These are phyloP conservation scores for Nakaseomyces uthaithaninus DNA, from an alignment of 1,139 yeast genomes.

Conservation along the genomic window DNA sequence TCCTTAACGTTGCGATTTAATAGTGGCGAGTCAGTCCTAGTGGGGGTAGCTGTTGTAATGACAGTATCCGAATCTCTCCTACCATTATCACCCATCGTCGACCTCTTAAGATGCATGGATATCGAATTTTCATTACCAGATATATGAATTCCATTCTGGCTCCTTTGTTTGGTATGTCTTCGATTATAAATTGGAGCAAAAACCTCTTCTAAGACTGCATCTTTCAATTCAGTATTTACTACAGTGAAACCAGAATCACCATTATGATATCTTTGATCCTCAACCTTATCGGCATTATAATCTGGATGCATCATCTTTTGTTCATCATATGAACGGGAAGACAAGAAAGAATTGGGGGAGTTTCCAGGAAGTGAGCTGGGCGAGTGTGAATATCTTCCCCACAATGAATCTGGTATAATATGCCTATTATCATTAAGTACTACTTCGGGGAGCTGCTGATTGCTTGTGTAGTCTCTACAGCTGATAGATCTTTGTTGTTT, in stretches of 20 bases:
- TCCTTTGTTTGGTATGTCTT: slow-evolving; percentile 9
- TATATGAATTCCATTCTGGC: slow-evolving; percentile 11
- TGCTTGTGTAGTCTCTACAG: slow-evolving; percentile 8
- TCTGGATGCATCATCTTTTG: slow-evolving; percentile 7
- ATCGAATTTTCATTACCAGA: slow-evolving; percentile 3
- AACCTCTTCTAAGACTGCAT: slow-evolving; percentile 59
- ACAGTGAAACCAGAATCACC: slow-evolving; percentile 49
- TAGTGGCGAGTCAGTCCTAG: slow-evolving; percentile 16
- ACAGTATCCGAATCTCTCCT: slow-evolving; percentile 26
- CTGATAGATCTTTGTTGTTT: slow-evolving; percentile 9
- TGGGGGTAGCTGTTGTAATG: not conserved
- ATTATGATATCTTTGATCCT: not conserved
- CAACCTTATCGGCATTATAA: slow-evolving; percentile 6
- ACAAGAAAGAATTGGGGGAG: slow-evolving; percentile 17
- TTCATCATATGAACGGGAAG: slow-evolving; percentile 13
- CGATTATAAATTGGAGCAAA: slow-evolving; percentile 44
- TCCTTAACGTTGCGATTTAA: slow-evolving; percentile 21
- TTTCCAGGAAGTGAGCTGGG: slow-evolving; percentile 41
- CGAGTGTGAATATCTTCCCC: slow-evolving; percentile 52
- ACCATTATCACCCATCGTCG: slow-evolving; percentile 13
- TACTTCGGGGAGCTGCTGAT: slow-evolving; percentile 59
- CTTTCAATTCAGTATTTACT: slow-evolving; percentile 57
- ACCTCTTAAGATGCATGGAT: slow-evolving; percentile 8
- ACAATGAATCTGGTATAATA: slow-evolving; percentile 72
- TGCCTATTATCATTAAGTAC: slow-evolving; percentile 82